These are phyloP conservation scores for Fusarium papillatum DNA, from an alignment of 2,329 filamentous ascomycete species.

Conservation along the genomic window DNA sequence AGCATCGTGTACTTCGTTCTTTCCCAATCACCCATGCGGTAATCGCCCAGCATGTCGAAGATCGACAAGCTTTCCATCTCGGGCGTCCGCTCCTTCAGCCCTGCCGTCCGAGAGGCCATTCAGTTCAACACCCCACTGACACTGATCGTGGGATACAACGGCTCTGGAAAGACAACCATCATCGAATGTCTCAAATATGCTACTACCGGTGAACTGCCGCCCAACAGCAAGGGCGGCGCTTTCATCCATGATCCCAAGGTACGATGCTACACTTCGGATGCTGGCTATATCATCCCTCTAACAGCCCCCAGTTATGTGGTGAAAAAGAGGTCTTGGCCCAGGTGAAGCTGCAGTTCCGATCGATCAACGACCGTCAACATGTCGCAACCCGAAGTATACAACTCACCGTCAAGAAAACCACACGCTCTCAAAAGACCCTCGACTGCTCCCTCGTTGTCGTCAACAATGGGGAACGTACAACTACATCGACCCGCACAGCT, in stretches of 20 bases:
- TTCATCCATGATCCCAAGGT: constrained; percentile 98
- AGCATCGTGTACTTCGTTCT: not conserved
- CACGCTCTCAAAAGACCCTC: constrained; percentile 83
- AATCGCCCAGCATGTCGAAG: constrained; percentile 70
- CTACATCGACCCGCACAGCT: constrained; percentile 83
- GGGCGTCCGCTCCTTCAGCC: constrained; percentile 89
- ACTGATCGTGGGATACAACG: constrained; percentile 96
- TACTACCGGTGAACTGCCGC: constrained; percentile 92
- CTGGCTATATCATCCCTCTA: constrained; percentile 6
- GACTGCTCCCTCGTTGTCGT: constrained; percentile 84
- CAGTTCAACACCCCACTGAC: constrained; percentile 93
- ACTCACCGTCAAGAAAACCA: constrained; percentile 87
- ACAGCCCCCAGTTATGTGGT: constrained; percentile 71
- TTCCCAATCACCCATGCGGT: constrained; percentile 18
- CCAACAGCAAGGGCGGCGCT: constrained; percentile 90
- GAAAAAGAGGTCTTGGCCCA: constrained; percentile 93
- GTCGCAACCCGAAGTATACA: constrained; percentile 88
- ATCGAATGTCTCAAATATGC: constrained; percentile 99
- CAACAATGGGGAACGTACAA: constrained; percentile 83
- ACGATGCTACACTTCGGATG: constrained; percentile 21
- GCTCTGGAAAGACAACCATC: constrained; percentile 98
- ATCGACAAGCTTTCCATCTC: constrained; percentile 92
- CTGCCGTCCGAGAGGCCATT: constrained; percentile 81
- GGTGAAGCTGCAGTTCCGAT: constrained; percentile 90
- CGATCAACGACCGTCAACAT: constrained; percentile 83